Conservation (phyloP, 768 basidiomycete species). For the Tylopilus intermedius region DNA sequence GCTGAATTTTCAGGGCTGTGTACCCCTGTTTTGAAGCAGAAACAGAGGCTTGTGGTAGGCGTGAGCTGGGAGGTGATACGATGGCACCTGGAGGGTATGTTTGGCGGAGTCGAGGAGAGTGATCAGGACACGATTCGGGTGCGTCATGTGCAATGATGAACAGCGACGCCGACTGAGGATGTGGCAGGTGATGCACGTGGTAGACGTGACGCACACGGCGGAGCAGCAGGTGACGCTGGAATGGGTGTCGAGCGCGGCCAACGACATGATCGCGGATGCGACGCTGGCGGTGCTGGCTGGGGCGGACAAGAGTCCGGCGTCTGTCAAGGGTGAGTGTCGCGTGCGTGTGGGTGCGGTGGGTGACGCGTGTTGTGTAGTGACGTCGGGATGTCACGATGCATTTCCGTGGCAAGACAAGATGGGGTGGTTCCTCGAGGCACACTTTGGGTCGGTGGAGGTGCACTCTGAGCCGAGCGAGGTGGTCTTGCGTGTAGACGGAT, state of each 20-base stretch:
- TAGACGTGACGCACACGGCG: no score
- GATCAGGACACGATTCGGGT: no score
- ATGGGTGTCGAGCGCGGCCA: conserved; percentile 70
- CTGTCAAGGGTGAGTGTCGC: conserved; percentile 56
- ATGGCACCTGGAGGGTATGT: conserved; percentile 55
- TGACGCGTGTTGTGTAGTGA: neutral
- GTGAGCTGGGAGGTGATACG: conserved; percentile 89
- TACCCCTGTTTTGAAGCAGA: conserved; percentile 46
- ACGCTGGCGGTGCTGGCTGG: conserved; percentile 82
- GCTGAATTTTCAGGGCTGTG: conserved; percentile 84
- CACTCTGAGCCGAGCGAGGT: conserved; percentile 24
- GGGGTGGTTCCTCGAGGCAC: no score
- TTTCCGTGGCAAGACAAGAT: no score
- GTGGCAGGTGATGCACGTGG: no score
- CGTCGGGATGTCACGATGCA: no score
- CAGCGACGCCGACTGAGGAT: no score
- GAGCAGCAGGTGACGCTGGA: no score
- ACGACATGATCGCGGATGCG: conserved; percentile 76
- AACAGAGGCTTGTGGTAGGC: conserved; percentile 64
- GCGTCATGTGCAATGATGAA: no score
- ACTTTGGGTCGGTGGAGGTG: no score
- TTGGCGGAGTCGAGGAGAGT: no score
- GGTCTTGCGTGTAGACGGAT: conserved; percentile 71
- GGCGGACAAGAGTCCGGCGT: no score
- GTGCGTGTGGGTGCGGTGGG: neutral